phyloP scores from a whole-genome alignment of 164 flowering plant genomes.

The Platanus orientalis region DNA sequence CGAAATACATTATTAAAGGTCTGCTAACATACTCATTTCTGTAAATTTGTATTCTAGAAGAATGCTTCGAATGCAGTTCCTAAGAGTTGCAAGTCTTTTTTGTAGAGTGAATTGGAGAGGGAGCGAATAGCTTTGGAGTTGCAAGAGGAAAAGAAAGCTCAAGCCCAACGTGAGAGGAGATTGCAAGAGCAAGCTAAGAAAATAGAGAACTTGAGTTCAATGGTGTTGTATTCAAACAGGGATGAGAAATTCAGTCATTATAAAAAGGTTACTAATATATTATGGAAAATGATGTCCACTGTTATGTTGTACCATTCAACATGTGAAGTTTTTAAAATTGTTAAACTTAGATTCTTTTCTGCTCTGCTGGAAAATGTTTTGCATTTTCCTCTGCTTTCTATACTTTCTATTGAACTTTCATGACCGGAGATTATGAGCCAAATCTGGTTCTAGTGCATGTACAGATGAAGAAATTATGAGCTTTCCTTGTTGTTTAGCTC shows the following conservation, averaged over 20 bases:
- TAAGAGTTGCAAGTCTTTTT: slow-evolving; percentile 2
- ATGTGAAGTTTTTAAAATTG: neutral
- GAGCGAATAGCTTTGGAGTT: slow-evolving; percentile 91
- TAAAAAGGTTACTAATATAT: slow-evolving; percentile 47
- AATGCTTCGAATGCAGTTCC: neutral
- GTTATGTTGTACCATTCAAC: neutral
- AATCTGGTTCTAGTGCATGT: no score
- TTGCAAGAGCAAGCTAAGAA: slow-evolving; percentile 84
- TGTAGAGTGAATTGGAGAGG: slow-evolving; percentile 87
- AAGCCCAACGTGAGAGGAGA: slow-evolving; percentile 72
- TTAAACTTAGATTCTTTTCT: neutral
- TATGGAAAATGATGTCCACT: neutral
- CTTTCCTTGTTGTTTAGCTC: no score
- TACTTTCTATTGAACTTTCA: no score
- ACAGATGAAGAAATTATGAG: no score
- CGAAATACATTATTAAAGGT: slow-evolving; percentile 91
- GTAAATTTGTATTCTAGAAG: neutral
- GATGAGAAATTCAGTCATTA: slow-evolving; percentile 46
- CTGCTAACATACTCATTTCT: slow-evolving; percentile 2
- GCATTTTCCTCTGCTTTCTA: no score
- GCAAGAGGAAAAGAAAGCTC: slow-evolving; percentile 93
- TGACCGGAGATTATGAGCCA: no score
- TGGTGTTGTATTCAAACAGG: slow-evolving; percentile 70
- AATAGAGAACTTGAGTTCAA: slow-evolving; percentile 83
- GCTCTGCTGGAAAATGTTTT: neutral